Base-by-base conservation (phyloP, 225 moss, liverwort and hornwort genomes). In the Pseudisothecium myosuroides region DNA sequence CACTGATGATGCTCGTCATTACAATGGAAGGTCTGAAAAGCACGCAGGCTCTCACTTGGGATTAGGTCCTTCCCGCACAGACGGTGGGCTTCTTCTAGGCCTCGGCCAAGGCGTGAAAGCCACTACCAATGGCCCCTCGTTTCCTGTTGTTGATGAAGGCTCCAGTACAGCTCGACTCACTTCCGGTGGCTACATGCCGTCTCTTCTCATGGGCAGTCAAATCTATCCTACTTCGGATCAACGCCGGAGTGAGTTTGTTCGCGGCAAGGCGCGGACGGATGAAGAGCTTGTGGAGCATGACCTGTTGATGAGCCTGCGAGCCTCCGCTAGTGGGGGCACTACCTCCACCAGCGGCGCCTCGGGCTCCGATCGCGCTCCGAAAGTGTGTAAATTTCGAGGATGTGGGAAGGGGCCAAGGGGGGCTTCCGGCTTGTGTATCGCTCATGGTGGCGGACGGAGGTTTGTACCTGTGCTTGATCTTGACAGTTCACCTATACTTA, bases 301-400 rank as follows among this genome's bases (percentile, higher is more conserved):
- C 37, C 88, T 99, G 27, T 73, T 95, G 34, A 95, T 94, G 90
- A 95, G 93, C 86, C 83, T 99, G 89, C 95, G 97, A 43, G 93
- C 94, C 43, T 96, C 97, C n/a, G 94, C 96, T 11, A 97, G 99
- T 87, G 96, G 96, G 41, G 97, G 96, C 74, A 95, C 97, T 12
- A 96, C 97, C 16, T 99, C 96, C n/a, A 96, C 95, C 41, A 99
- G 97, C 59, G 97, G 96, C 67, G 96, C 96, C 12, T 97, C 97
- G 14, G 91, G 94, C 73, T 96, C 96, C 7, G 99, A 99, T 84
- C 95, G 96, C 14, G 92, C 95, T 26, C 95, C 93, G 52, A 99
- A 99, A 87, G 96, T 97, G 23, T 99, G 99, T 95, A 99, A 97
- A 89, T 99, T 97, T 87, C 92, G 97, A 72, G 99, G 99, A 23